A percentile compares a stretch with the other conserved stretches of the same genome.
Evolutionary conservation across 768 basidiomycete species (phyloP).

Genomic region (Suillus decipiens): DNA sequence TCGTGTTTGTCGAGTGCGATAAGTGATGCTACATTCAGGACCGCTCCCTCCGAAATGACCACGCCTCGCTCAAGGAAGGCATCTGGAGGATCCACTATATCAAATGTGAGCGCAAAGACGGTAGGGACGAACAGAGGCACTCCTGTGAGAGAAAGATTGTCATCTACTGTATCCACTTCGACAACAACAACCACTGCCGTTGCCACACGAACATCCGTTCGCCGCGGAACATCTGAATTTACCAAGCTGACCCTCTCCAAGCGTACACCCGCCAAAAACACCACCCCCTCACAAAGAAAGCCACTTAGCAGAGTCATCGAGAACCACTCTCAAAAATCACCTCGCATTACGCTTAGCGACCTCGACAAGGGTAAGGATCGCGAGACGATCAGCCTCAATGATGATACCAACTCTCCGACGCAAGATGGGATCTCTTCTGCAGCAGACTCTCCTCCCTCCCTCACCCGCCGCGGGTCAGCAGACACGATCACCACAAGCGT

Average conservation of each 20-base stretch:
- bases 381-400: conserved; percentile 1
- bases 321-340: conserved; percentile 9
- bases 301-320: conserved; percentile 13
- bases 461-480: conserved; percentile 25
- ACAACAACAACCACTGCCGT: neutral
- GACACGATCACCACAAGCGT: conserved; percentile 30
- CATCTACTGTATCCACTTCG: conserved; percentile 22
- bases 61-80: conserved; percentile 34
- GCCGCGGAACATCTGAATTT: conserved; percentile 25
- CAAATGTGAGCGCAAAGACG: conserved; percentile 32
- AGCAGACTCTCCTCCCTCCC: conserved; percentile 16
- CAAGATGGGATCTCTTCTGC: neutral
- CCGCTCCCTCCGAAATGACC: conserved; percentile 29
- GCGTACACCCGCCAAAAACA: neutral
- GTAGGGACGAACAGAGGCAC: conserved; percentile 26
- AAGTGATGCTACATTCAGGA: conserved; percentile 34
- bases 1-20: conserved; percentile 33
- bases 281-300: conserved; percentile 11
- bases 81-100: conserved; percentile 32
- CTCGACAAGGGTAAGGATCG: conserved; percentile 10
- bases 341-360: conserved; percentile 4
- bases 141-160: conserved; percentile 21
- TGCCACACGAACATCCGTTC: conserved; percentile 24
- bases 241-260: conserved; percentile 24
- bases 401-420: neutral